Evolutionary conservation across 1,284 basidiomycete genomes (phyloP).

Genomic region (Rhodotorula sp.): DNA sequence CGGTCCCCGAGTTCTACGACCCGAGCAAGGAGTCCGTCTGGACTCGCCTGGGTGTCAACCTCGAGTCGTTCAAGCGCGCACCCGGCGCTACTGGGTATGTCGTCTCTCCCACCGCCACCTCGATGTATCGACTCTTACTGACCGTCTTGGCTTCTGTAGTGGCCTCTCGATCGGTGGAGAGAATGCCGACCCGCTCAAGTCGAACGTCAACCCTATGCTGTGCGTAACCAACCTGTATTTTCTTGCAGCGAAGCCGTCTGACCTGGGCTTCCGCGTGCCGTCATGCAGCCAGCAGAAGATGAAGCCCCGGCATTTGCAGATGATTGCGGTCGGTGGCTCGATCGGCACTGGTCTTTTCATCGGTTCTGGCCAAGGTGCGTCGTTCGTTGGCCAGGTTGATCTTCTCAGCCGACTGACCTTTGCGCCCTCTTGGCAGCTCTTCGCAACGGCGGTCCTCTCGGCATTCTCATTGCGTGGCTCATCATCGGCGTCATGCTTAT

Average conservation of each 20-base stretch:
- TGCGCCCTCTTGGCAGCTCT: constrained; percentile 47
- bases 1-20: constrained; percentile 47
- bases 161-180: constrained; percentile 47
- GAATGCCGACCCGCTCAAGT: constrained; percentile 32
- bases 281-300: constrained; percentile 19
- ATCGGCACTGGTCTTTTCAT: constrained; percentile 50
- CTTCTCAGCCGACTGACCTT: background rate
- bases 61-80: constrained; percentile 54
- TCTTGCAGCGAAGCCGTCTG: background rate
- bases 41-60: constrained; percentile 52
- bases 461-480: constrained; percentile 46
- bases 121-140: background rate
- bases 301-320: constrained; percentile 19
- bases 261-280: no score
- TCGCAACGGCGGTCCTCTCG: constrained; percentile 55
- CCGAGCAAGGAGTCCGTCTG: constrained; percentile 50
- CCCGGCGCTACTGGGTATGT: constrained; percentile 50
- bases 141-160: constrained; percentile 16
- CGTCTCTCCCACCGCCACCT: background rate
- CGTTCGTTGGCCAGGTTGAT: background rate
- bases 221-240: background rate
- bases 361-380: constrained; percentile 12
- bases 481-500: constrained; percentile 48
- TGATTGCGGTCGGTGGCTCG: constrained; percentile 55
- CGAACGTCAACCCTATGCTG: constrained; percentile 49